Evolutionary conservation across 805 yeast genomes (phyloP), one percentile per base, ranked within the genome.

Genomic region (Lachancea quebecensis): DNA sequence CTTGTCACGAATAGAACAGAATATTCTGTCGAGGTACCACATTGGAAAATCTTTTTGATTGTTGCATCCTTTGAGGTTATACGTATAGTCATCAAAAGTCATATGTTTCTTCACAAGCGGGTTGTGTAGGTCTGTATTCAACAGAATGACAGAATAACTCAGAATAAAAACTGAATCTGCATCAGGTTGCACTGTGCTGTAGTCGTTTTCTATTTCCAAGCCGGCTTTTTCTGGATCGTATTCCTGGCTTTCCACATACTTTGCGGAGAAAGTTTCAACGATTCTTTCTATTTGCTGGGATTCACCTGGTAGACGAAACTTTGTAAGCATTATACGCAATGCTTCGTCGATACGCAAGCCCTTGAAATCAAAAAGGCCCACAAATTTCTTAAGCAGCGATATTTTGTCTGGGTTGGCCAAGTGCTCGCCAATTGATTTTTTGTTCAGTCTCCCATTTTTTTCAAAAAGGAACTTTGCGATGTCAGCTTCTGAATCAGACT

Each of bases 211-310:
- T 3, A 49, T 55, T 25, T 54, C 56, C 47, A 50, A 9, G 33
- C 28, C 41, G 43, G 45, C 30, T 28, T 45, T 50, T n/a, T 44
- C 42, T 17, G 50, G 50, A 21, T 55, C 59, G 39, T 68, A 67
- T 6, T 67, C 66, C 57, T 82, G 87, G 47, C 84, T 80, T 15
- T 70, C 71, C 11, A 86, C 85, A 65, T 87, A 93, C 47, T 85
- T 78, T 35, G 79, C 81, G 2, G 95, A 89, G 65, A 93, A 93
- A 5, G 79, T 71, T 57, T 91, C 97, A 27, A 93, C 83, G 12
- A 91, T 78, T 56, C 96, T 75, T 63, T 93, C 99, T 60, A 93
- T 93, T 63, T 88, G 96, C 59, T 89, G 98, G 0, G 97, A 85
- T 66, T 93, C 99, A 48, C 99, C 99, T 1, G 98, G 98, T 40